These are phyloP conservation scores for Abrus pulchellus DNA, from an alignment of 306 rosid species.

Conservation along the genomic window DNA sequence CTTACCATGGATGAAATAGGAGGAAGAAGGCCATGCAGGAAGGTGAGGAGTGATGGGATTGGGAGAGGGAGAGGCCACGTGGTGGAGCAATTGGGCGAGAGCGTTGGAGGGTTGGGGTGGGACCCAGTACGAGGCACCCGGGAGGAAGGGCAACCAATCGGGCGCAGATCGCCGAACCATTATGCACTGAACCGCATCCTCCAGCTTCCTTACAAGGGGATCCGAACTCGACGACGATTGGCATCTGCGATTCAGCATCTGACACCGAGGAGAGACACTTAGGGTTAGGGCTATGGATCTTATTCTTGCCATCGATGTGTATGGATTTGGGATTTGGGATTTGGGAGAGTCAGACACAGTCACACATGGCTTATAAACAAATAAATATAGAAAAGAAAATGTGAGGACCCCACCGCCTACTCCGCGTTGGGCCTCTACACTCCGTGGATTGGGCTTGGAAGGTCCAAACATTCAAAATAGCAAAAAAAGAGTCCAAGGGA, in stretches of 20 bases:
- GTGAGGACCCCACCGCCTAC: neutral
- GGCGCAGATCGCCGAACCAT: slow-evolving; percentile 71
- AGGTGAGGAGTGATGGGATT: neutral
- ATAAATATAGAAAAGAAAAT: no score
- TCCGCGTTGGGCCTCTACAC: neutral
- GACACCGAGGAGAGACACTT: neutral
- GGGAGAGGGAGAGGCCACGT: slow-evolving; percentile 64
- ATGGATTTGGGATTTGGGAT: no score
- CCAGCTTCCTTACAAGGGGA: slow-evolving; percentile 68
- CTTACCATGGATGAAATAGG: no score
- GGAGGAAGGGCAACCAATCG: slow-evolving; percentile 71
- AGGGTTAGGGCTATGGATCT: neutral
- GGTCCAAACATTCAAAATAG: slow-evolving; percentile 2
- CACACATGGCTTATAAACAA: no score
- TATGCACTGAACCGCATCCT: slow-evolving; percentile 75
- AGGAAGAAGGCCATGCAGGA: no score
- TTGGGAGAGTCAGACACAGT: no score
- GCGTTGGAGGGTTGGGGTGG: slow-evolving; percentile 63
- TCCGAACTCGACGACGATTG: slow-evolving; percentile 24
- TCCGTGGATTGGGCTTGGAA: neutral
- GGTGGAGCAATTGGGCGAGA: slow-evolving; percentile 57
- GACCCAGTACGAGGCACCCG: slow-evolving; percentile 74
- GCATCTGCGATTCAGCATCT: neutral
- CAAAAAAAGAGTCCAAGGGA: neutral
- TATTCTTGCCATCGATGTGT: no score